Conservation (phyloP, 2,329 filamentous ascomycete genomes). For the Nigrospora sphaerica region DNA sequence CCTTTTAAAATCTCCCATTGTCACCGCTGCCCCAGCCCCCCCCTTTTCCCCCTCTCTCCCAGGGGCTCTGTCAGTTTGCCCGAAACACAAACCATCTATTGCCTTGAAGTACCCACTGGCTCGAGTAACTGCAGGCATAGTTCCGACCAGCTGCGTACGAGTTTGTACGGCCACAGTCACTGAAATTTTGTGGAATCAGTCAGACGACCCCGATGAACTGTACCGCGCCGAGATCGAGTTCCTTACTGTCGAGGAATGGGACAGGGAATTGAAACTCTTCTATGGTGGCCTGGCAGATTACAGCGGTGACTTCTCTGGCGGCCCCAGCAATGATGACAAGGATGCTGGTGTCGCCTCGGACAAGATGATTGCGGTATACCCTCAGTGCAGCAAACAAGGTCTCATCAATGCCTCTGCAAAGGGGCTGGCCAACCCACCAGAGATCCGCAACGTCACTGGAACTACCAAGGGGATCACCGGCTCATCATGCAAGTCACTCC, state of each 20-base stretch:
- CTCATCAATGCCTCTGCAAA: slow-evolving; percentile 16
- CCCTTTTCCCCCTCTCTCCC: too few relatives aligned
- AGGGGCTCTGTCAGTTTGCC: too few relatives aligned
- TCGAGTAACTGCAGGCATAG: not conserved
- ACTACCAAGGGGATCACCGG: slow-evolving; percentile 31
- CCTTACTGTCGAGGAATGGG: slow-evolving; percentile 15
- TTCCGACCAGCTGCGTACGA: slow-evolving; percentile 31
- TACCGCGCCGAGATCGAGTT: slow-evolving; percentile 22
- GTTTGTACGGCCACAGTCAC: slow-evolving; percentile 19
- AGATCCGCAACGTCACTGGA: slow-evolving; percentile 37
- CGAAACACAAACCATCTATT: too few relatives aligned
- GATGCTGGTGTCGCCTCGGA: slow-evolving; percentile 19
- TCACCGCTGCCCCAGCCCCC: too few relatives aligned
- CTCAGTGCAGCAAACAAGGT: slow-evolving; percentile 17
- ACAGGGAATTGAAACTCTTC: slow-evolving; percentile 13
- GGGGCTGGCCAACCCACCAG: slow-evolving; percentile 33
- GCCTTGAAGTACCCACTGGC: too few relatives aligned
- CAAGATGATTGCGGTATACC: slow-evolving; percentile 20
- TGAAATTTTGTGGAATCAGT: slow-evolving; percentile 20
- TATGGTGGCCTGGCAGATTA: slow-evolving; percentile 14
- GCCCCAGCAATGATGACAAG: slow-evolving; percentile 11
- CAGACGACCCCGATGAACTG: slow-evolving; percentile 12
- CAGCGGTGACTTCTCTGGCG: slow-evolving; percentile 14
- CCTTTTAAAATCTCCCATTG: too few relatives aligned
- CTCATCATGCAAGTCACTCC: slow-evolving; percentile 30